A percentile compares a stretch with the other conserved stretches of the same genome.
These are phyloP conservation scores for Xylariaceae sp. DNA, from an alignment of 2,329 filamentous ascomycete genomes.

Conservation along the genomic window DNA sequence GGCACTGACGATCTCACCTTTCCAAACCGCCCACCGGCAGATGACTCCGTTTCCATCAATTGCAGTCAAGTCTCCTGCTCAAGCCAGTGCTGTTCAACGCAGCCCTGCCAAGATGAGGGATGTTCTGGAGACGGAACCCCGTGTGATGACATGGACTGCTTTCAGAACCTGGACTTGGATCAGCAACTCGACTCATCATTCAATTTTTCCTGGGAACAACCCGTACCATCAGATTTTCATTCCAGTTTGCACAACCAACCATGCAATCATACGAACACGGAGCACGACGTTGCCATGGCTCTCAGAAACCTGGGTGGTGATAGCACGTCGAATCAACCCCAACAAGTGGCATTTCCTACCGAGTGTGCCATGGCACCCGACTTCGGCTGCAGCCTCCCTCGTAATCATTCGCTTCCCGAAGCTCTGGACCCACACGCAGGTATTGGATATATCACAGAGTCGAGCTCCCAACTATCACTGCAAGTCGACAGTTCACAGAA, in stretches of 20 bases:
- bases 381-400: slow-evolving; percentile 8
- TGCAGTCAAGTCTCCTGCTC: slow-evolving; percentile 2
- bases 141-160: slow-evolving; percentile 17
- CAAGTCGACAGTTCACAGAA: too few relatives aligned
- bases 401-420: background rate
- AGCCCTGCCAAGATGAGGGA: slow-evolving; percentile 22
- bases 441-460: too few relatives aligned
- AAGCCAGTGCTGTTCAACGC: slow-evolving; percentile 3
- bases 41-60: background rate
- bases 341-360: slow-evolving; percentile 4
- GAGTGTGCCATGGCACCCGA: slow-evolving; percentile 11
- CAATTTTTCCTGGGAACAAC: background rate
- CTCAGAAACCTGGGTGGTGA: slow-evolving; percentile 16
- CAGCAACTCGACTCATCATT: background rate
- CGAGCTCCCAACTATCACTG: too few relatives aligned
- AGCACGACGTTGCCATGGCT: slow-evolving; percentile 26
- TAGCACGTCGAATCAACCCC: too few relatives aligned
- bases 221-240: background rate
- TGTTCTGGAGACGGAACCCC: slow-evolving; percentile 23
- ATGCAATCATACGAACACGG: slow-evolving; percentile 25
- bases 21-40: background rate
- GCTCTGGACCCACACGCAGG: too few relatives aligned
- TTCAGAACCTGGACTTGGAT: background rate
- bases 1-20: background rate
- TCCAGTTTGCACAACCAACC: slow-evolving; percentile 11